phyloP scores from a whole-genome alignment of 2,329 filamentous ascomycete species.

The Fusarium palustre region DNA sequence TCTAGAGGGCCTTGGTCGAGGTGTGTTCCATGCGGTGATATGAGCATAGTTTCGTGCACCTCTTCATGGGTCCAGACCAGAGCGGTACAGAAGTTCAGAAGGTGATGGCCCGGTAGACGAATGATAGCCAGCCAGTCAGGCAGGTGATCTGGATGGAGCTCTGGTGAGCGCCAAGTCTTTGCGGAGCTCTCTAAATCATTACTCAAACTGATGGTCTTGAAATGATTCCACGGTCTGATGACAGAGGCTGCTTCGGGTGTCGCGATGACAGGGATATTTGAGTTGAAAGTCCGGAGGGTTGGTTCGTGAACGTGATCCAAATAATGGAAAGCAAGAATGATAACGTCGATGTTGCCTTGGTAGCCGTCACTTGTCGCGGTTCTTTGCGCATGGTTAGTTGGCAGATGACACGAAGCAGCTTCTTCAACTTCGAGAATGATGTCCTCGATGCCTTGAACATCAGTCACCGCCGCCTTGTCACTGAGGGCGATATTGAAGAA shows the following conservation, averaged over 20 bases:
- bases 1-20: neutral
- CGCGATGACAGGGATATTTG: conserved; percentile 34
- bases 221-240: conserved; percentile 30
- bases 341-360: conserved; percentile 26
- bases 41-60: neutral
- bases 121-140: neutral
- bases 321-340: conserved; percentile 32
- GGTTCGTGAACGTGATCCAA: conserved; percentile 35
- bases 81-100: neutral
- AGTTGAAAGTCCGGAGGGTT: conserved; percentile 28
- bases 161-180: conserved; percentile 25
- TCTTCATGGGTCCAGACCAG: conserved; percentile 1
- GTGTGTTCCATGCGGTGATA: neutral
- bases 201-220: conserved; percentile 28
- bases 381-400: neutral
- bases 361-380: neutral
- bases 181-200: conserved; percentile 8
- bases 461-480: neutral
- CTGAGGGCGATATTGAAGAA: conserved; percentile 35
- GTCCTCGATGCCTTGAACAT: conserved; percentile 17
- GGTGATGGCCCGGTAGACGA: neutral
- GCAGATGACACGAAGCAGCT: neutral
- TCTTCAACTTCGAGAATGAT: conserved; percentile 33
- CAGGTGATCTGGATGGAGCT: conserved; percentile 5
- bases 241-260: conserved; percentile 19